Base-by-base conservation (phyloP, 768 basidiomycete genomes). In the Leucosporidium creatinivorum region DNA sequence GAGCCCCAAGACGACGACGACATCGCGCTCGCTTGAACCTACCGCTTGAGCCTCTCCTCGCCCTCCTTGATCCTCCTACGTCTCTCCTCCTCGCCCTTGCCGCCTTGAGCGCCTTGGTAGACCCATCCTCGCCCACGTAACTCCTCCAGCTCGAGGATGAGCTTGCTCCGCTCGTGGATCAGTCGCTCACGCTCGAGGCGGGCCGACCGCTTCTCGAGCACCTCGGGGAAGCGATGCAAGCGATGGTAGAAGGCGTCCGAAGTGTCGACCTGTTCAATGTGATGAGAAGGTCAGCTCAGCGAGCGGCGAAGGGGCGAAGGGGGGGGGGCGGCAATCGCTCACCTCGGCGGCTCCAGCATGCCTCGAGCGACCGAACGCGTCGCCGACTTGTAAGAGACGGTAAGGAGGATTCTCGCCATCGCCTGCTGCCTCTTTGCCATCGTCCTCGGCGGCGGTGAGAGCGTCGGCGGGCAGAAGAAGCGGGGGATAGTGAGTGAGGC, bases 171-270 rank as follows among this genome's bases (percentile, higher is more conserved):
- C 59, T 73, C 72, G 44, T 69, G 68, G 28, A 69, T 69, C 33
- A 73, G 63, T 4, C 66, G 55, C 31, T 73, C 72, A 17, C 62
- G 65, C 49, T 73, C 72, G 18, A 73, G 58, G 6, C 72, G 59
- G 3, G 68, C 66, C 0, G 65, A 65, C 5, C 72, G 68, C 61
- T 63, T 62, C 63, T 73, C 72, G 47, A 73, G 66, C 1, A 69
- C 61, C 48, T 73, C 72, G 33, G 72, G 72, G 58, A 67, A 69
- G 25, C 72, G 65, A 26, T 73, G 72, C 4, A 73, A 56, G 6
- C 68, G 62, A 15, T 60, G 60, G 54, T 73, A 73, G 33, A 67
- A 58, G 0, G 66, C 66, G 57, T 73, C 72, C 0, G 71, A 73
- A 9, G 62, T 62, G 61, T 73, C 71, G 28, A 61, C 44, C 67